These are phyloP conservation scores for Croton setiger DNA, from an alignment of 441 rosid species.

Conservation along the genomic window DNA sequence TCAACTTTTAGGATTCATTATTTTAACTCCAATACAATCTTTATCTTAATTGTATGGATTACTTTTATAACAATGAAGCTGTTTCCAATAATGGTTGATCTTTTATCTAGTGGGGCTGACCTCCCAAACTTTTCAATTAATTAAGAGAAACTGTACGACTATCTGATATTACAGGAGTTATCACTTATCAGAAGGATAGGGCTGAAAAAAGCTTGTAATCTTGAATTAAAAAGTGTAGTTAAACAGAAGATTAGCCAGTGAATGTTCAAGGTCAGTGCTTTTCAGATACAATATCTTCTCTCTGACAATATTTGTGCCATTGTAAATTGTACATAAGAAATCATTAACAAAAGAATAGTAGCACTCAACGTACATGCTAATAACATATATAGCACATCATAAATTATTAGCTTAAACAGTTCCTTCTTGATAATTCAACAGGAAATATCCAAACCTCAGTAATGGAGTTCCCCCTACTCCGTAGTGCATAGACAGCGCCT, in stretches of 20 bases:
- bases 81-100: background rate
- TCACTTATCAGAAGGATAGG: background rate
- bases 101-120: background rate
- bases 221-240: background rate
- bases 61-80: background rate
- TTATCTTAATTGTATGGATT: background rate
- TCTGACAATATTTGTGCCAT: background rate
- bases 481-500: slow-evolving; percentile 85
- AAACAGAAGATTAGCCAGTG: background rate
- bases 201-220: background rate
- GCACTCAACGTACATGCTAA: background rate
- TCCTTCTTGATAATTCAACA: background rate
- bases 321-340: background rate
- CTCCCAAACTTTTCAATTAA: background rate
- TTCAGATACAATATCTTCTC: background rate
- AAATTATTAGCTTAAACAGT: background rate
- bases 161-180: background rate
- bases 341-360: background rate
- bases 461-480: slow-evolving; percentile 52
- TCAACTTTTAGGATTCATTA: background rate
- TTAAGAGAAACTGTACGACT: background rate
- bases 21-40: background rate
- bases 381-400: background rate
- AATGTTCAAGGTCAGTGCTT: background rate
- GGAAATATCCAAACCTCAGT: slow-evolving; percentile 48